Evolutionary conservation across 1,284 basidiomycete genomes (phyloP).

Genomic region (Taiwanofungus camphoratus): DNA sequence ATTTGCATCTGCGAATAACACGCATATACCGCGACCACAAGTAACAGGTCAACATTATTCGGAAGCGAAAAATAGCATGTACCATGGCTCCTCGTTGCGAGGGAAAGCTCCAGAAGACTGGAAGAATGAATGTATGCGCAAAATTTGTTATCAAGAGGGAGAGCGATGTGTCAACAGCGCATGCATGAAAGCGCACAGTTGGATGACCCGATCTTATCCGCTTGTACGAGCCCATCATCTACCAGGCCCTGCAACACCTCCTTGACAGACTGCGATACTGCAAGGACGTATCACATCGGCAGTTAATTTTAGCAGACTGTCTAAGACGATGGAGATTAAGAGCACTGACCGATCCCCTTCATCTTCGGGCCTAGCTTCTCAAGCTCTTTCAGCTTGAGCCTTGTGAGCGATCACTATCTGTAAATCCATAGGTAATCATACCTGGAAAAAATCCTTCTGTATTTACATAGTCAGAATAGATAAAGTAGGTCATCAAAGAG

Average conservation of each 20-base stretch:
- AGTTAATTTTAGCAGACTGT: neutral
- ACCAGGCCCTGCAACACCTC: conserved; percentile 82
- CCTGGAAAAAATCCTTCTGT: conserved; percentile 85
- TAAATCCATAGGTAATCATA: conserved; percentile 18
- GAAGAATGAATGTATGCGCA: conserved; percentile 25
- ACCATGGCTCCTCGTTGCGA: conserved; percentile 79
- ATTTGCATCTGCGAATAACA: conserved; percentile 45
- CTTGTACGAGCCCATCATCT: conserved; percentile 76
- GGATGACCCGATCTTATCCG: conserved; percentile 87
- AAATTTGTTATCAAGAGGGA: conserved; percentile 14
- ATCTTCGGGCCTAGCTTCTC: conserved; percentile 81
- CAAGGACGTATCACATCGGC: neutral
- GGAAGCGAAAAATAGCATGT: conserved; percentile 20
- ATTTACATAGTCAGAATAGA: neutral
- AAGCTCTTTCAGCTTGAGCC: conserved; percentile 74
- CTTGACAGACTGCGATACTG: conserved; percentile 84
- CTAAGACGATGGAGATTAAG: neutral
- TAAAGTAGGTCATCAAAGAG: neutral
- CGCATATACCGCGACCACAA: conserved; percentile 1
- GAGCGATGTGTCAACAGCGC: conserved; percentile 7
- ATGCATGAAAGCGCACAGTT: conserved; percentile 59
- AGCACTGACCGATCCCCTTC: conserved; percentile 72
- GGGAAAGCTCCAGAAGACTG: conserved; percentile 92
- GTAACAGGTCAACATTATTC: neutral
- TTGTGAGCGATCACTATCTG: neutral